Percentiles rank a stretch among this genome's conserved stretches.
Conservation (phyloP, 352 stramenopile species). For the Phytophthora sojae region DNA sequence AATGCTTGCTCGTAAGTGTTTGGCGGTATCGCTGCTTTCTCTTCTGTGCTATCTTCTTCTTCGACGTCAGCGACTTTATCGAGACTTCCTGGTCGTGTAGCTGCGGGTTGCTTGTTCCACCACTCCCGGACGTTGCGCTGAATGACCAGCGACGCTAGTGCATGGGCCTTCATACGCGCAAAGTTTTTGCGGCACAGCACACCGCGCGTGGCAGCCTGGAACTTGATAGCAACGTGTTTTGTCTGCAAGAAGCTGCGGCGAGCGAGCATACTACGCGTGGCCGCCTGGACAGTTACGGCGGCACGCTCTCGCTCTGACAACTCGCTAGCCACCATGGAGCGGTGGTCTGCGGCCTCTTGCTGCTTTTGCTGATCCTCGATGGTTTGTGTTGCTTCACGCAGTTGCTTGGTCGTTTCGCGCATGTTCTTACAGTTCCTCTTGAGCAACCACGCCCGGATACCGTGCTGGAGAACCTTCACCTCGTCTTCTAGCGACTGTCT, state of each 20-base stretch:
- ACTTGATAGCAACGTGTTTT: constrained; percentile 87
- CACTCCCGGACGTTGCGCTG: constrained; percentile 88
- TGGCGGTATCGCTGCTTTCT: constrained; percentile 6
- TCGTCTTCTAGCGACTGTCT: constrained; percentile 87
- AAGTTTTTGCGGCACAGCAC: constrained; percentile 89
- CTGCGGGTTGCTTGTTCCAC: constrained; percentile 71
- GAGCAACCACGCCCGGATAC: constrained; percentile 88
- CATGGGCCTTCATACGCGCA: constrained; percentile 86
- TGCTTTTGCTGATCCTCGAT: constrained; percentile 72
- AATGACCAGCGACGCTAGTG: constrained; percentile 85
- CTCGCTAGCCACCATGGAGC: constrained; percentile 27
- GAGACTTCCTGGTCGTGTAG: constrained; percentile 29
- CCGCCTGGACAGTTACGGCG: constrained; percentile 86
- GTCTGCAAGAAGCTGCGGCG: constrained; percentile 86
- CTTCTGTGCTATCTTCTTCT: constrained; percentile 18
- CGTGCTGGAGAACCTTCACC: constrained; percentile 86
- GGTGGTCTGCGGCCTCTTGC: constrained; percentile 34
- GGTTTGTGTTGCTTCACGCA: constrained; percentile 77
- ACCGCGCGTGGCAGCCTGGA: constrained; percentile 84
- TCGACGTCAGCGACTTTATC: constrained; percentile 8
- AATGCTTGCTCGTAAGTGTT: constrained; percentile 15
- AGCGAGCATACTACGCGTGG: constrained; percentile 85
- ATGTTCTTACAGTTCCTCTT: constrained; percentile 91
- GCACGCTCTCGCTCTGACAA: constrained; percentile 72
- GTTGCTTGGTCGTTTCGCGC: constrained; percentile 84